Evolutionary conservation across 768 basidiomycete species (phyloP).

Genomic region (Trametes punicea): DNA sequence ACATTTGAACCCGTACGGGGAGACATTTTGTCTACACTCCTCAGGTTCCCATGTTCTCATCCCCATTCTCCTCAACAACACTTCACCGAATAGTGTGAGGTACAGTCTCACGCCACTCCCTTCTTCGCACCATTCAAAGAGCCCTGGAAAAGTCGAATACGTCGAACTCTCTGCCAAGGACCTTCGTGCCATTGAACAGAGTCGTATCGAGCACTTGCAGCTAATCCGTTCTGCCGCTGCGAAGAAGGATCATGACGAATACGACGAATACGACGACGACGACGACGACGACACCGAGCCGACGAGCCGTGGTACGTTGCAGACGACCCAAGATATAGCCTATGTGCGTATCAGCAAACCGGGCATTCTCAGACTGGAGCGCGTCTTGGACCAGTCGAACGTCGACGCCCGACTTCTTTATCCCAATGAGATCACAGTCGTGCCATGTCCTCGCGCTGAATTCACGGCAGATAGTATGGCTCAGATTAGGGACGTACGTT

Average conservation of each 20-base stretch:
- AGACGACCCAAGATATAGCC: conserved; percentile 70
- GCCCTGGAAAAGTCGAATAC: conserved; percentile 45
- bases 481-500: conserved; percentile 51
- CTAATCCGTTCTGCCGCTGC: conserved; percentile 37
- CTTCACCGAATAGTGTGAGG: conserved; percentile 62
- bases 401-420: conserved; percentile 71
- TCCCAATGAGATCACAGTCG: conserved; percentile 63
- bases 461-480: conserved; percentile 48
- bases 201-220: conserved; percentile 51
- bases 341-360: conserved; percentile 73
- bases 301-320: conserved; percentile 36
- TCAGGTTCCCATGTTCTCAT: conserved; percentile 57
- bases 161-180: conserved; percentile 61
- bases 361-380: conserved; percentile 71
- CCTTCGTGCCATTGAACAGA: conserved; percentile 62
- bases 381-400: conserved; percentile 65
- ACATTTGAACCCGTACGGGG: conserved; percentile 72
- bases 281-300: conserved; percentile 45
- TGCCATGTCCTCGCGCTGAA: conserved; percentile 77
- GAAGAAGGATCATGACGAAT: conserved; percentile 41
- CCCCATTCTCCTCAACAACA: conserved; percentile 89
- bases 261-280: conserved; percentile 73
- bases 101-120: conserved; percentile 74
- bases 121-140: conserved; percentile 36
- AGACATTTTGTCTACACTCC: conserved; percentile 70